Evolutionary conservation across 495 filamentous ascomycete genomes (phyloP), one percentile per base, ranked within the genome.

Genomic region (Penicillium herquei): DNA sequence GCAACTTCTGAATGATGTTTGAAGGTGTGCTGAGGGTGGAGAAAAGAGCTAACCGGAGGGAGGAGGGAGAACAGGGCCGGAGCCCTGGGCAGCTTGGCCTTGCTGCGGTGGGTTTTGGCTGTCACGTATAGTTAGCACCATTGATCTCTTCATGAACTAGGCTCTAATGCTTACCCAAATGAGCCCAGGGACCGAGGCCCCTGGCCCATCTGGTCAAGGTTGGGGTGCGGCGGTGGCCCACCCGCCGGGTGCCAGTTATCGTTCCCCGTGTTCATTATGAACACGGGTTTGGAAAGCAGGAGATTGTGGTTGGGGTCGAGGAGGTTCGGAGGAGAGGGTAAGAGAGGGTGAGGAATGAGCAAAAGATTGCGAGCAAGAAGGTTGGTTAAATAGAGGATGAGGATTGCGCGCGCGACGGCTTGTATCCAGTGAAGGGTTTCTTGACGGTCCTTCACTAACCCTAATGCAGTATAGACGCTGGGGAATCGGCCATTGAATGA

Each of bases 91-190:
- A 31, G 73, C 72, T 45, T 74, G 75, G 26, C 69, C 73, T 70
- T 78, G 78, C 49, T 80, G 76, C 62, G 70, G 59, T 43, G 68
- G 76, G 58, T 75, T 78, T 67, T 77, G 76, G 54, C 76, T 78
- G 48, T 35, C 56, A 43, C 26, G 56, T 35, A 31, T 53, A 57
- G 30, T 50, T 49, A 35, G 44, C 12, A 12, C 30, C 40, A 69
- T 57, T 65, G 62, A 61, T 33, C 47, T 49, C 47, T 34, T 41
- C 16, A 51, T 51, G 30, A 31, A 46, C 35, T 14, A 32, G 51
- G 26, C 17, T n/a, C 31, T 17, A 16, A 33, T 33, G n/a, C 71
- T 58, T 73, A 78, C 76, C 70, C 64, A 58, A 75, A 78, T 10
- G 76, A 71, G 46, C 76, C 76, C 63, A 78, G 54, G 48, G 73